Evolutionary conservation across 1,284 basidiomycete species (phyloP).

Genomic region (Anthracocystis panici-leucophaei): DNA sequence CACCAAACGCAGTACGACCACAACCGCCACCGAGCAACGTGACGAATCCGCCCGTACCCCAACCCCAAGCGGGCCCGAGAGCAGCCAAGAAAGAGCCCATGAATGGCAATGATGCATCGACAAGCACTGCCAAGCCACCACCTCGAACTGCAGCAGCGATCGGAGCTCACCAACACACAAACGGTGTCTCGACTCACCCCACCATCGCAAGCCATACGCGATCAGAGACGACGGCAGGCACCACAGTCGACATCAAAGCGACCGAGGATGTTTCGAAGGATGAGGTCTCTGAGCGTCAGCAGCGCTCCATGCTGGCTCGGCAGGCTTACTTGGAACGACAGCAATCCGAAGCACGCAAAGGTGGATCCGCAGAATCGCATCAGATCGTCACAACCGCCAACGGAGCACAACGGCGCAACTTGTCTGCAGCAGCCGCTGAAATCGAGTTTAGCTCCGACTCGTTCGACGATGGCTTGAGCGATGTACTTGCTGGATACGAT

Average conservation of each 20-base stretch:
- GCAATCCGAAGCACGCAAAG: conserved; percentile 26
- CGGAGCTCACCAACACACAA: neutral
- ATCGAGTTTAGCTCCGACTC: conserved; percentile 36
- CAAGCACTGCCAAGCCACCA: neutral
- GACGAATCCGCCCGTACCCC: conserved; percentile 3
- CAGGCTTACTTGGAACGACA: conserved; percentile 41
- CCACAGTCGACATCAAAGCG: neutral
- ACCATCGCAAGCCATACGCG: neutral
- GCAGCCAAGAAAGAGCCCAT: neutral
- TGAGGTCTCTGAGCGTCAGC: conserved; percentile 25
- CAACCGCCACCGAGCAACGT: neutral
- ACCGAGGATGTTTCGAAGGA: conserved; percentile 10
- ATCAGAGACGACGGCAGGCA: neutral
- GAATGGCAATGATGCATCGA: neutral
- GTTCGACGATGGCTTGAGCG: conserved; percentile 38
- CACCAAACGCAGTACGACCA: neutral
- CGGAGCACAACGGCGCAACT: neutral
- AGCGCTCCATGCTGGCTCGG: conserved; percentile 38
- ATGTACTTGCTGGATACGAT: conserved; percentile 38
- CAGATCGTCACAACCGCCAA: conserved; percentile 7
- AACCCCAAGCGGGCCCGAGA: neutral
- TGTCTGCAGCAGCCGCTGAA: conserved; percentile 9
- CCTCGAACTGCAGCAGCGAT: neutral
- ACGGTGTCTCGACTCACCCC: neutral
- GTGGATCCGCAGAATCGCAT: neutral